Conservation (phyloP, 2,329 filamentous ascomycete genomes). For the Penicillium vulpinum region DNA sequence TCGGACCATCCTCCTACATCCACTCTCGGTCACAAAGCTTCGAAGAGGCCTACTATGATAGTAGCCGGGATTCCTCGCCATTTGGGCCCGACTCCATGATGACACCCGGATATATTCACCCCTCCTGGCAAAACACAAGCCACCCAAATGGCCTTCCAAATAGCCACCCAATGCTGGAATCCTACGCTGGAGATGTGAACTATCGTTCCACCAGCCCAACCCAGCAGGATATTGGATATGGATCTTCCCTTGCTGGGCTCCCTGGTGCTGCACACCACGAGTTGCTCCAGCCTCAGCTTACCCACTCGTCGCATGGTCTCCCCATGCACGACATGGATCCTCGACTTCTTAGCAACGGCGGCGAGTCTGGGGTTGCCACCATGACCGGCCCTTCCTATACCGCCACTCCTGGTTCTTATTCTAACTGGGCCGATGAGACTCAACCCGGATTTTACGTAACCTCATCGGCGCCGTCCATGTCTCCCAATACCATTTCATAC, state of each 20-base stretch:
- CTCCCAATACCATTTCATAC: conserved; percentile 14
- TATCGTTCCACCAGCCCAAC: conserved; percentile 38
- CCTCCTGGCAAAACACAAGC: conserved; percentile 51
- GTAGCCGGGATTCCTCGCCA: conserved; percentile 39
- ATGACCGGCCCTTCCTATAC: conserved; percentile 2
- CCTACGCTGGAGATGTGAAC: conserved; percentile 46
- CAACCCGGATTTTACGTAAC: background rate
- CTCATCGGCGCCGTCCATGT: background rate
- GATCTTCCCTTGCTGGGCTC: conserved; percentile 44
- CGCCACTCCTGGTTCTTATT: background rate
- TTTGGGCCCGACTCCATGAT: conserved; percentile 28
- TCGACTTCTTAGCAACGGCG: conserved; percentile 38
- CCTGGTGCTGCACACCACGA: conserved; percentile 47
- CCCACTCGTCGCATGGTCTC: conserved; percentile 24
- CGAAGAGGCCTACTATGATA: conserved; percentile 29
- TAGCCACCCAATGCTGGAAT: conserved; percentile 50
- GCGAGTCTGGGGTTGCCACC: conserved; percentile 16
- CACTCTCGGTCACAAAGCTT: conserved; percentile 28
- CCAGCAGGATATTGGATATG: conserved; percentile 32
- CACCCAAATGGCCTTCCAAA: conserved; percentile 58
- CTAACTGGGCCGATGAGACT: conserved; percentile 9
- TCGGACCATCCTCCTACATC: conserved; percentile 16
- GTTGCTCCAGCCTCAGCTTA: conserved; percentile 40
- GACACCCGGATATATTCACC: conserved; percentile 39
- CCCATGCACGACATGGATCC: conserved; percentile 44